Evolutionary conservation across 2,329 filamentous ascomycete genomes (phyloP), one percentile per base, ranked within the genome.

Genomic region (Fusarium phyllophilum): DNA sequence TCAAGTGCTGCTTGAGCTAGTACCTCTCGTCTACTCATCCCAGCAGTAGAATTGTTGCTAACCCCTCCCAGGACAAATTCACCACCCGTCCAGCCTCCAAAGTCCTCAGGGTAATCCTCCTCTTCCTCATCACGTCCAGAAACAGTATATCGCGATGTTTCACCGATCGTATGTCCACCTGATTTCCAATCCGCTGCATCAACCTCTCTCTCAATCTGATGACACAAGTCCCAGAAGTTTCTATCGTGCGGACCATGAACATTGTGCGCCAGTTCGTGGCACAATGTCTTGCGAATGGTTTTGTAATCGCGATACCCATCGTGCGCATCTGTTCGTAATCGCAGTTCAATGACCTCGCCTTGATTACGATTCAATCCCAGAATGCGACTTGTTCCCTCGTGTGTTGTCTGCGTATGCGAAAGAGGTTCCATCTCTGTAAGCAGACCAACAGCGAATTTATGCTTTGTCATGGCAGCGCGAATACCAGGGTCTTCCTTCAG

Each of bases 361-460:
- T 87, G 83, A 79, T 98, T 98, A 17, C 94, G 87, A 80, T 99
- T 99, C 45, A 98, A 82, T 0, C 96, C 96, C 1, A 98, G 84
- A 4, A 94, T 95, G 49, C 94, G 89, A 56, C 91, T 91, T n/a
- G 87, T 88, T 52, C 89, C 89, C 78, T 96, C 92, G 78, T 94
- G 92, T 8, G 89, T 93, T 3, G 85, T 82, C 71, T 88, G 81
- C 1, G 95, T 98, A 82, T 98, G 91, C 75, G 92, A 88, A 0
- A 92, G 87, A 0, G 96, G 96, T 77, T 99, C 93, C 96, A 99
- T 98, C 83, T 99, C 96, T 0, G 95, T 98, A 33, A 99, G 86
- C 7, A 98, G 83, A 0, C 92, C 92, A 2, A 99, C 96, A 26
- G 88, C 89, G 85, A 97, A 98, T 73, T 91, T 89, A 84, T 97